phyloP scores from a whole-genome alignment of 2,329 filamentous ascomycete genomes.

The Cladosporium velox region DNA sequence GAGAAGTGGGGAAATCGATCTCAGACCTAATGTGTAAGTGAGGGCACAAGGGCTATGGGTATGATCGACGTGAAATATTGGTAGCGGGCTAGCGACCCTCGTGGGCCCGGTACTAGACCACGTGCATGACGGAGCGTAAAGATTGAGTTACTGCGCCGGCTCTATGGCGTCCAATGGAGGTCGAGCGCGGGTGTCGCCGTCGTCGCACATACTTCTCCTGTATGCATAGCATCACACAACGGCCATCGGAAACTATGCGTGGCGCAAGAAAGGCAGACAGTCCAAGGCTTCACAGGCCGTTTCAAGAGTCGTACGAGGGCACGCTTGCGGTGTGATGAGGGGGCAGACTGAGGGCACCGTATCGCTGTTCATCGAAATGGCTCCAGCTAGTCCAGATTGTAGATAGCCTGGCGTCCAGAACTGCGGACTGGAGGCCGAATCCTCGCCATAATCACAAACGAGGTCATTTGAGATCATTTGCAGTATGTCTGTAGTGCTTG shows the following conservation, averaged over 20 bases:
- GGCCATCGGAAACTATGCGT: not conserved
- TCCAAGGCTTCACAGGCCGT: not conserved
- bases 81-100: slow-evolving; percentile 1
- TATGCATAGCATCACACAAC: not conserved
- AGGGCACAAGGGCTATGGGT: not conserved
- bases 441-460: not conserved
- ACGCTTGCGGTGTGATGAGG: not conserved
- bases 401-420: not conserved
- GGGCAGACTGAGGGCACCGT: not conserved
- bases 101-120: not conserved
- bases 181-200: not conserved
- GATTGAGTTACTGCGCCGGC: slow-evolving; percentile 4
- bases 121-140: not conserved
- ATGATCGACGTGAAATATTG: slow-evolving; percentile 5
- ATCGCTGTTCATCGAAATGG: not conserved
- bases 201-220: slow-evolving; percentile 2
- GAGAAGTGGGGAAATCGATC: slow-evolving; percentile 3
- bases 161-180: slow-evolving; percentile 1
- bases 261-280: not conserved
- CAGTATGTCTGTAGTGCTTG: not conserved
- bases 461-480: not conserved
- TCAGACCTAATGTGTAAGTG: not conserved
- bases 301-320: not conserved
- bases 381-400: not conserved
- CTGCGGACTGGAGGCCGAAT: not conserved